phyloP scores from a whole-genome alignment of 2,329 filamentous ascomycete genomes.

The Xylaria sp. region DNA sequence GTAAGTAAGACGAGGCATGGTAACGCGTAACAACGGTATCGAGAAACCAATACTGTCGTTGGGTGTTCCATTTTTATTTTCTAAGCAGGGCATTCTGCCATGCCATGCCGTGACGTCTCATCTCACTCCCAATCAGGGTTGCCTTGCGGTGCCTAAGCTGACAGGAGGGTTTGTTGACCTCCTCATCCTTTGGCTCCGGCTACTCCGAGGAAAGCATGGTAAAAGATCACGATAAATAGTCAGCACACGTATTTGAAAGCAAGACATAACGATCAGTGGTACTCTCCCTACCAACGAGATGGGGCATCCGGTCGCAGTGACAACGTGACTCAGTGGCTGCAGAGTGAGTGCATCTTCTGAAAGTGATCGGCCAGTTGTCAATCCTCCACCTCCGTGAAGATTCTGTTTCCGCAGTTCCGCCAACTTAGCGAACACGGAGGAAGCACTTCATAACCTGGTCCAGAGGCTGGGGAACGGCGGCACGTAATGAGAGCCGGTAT shows the following conservation, averaged over 20 bases:
- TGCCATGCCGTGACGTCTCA: slow-evolving; percentile 15
- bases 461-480: slow-evolving; percentile 23
- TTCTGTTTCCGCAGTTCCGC: neutral
- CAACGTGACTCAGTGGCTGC: neutral
- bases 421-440: neutral
- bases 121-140: slow-evolving; percentile 15
- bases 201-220: slow-evolving; percentile 9
- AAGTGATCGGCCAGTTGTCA: neutral
- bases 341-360: neutral
- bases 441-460: neutral
- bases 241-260: slow-evolving; percentile 15
- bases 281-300: slow-evolving; percentile 7
- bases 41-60: slow-evolving; percentile 8
- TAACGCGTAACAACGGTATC: slow-evolving; percentile 4
- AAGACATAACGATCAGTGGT: slow-evolving; percentile 5
- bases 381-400: neutral
- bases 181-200: slow-evolving; percentile 15
- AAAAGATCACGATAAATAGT: slow-evolving; percentile 3
- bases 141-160: slow-evolving; percentile 27
- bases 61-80: neutral
- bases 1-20: slow-evolving; percentile 30
- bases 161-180: slow-evolving; percentile 18
- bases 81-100: slow-evolving; percentile 1
- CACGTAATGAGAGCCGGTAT: neutral
- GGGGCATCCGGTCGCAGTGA: slow-evolving; percentile 1